Evolutionary conservation across 768 basidiomycete species (phyloP).

Genomic region (Termitomyces sp.): DNA sequence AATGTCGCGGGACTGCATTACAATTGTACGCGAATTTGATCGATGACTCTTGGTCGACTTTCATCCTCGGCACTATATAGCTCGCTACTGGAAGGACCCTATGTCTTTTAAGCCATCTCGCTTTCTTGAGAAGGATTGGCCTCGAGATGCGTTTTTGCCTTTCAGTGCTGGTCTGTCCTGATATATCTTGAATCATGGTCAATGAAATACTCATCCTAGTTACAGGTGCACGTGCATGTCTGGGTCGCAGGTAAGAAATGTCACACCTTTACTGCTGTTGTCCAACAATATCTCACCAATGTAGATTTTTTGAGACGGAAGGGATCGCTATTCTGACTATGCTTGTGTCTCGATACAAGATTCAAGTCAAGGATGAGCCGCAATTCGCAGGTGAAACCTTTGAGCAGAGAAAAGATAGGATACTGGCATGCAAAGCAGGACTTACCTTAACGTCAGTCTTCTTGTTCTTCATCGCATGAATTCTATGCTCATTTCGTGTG

Average conservation of each 20-base stretch:
- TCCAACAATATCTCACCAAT: background rate
- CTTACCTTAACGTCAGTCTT: constrained; percentile 44
- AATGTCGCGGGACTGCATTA: constrained; percentile 43
- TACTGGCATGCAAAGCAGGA: constrained; percentile 32
- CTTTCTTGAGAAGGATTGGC: constrained; percentile 48
- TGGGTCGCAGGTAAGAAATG: constrained; percentile 37
- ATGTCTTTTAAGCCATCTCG: constrained; percentile 41
- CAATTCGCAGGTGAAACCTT: constrained; percentile 45
- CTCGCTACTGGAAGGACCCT: constrained; percentile 56
- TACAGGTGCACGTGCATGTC: constrained; percentile 40
- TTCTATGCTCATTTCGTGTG: background rate
- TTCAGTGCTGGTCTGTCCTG: constrained; percentile 41
- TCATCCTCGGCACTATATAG: constrained; percentile 24
- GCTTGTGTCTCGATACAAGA: constrained; percentile 42
- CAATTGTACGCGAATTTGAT: constrained; percentile 36
- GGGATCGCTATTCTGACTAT: constrained; percentile 48
- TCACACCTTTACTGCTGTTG: background rate
- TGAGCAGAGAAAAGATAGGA: constrained; percentile 39
- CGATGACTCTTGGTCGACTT: background rate
- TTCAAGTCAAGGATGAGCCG: constrained; percentile 49
- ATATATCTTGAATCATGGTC: background rate
- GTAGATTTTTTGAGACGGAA: constrained; percentile 52
- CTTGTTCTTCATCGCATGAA: background rate
- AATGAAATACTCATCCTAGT: background rate
- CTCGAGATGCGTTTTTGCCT: constrained; percentile 51